phyloP scores from a whole-genome alignment of 768 basidiomycete species.

The Artomyces pyxidatus region DNA sequence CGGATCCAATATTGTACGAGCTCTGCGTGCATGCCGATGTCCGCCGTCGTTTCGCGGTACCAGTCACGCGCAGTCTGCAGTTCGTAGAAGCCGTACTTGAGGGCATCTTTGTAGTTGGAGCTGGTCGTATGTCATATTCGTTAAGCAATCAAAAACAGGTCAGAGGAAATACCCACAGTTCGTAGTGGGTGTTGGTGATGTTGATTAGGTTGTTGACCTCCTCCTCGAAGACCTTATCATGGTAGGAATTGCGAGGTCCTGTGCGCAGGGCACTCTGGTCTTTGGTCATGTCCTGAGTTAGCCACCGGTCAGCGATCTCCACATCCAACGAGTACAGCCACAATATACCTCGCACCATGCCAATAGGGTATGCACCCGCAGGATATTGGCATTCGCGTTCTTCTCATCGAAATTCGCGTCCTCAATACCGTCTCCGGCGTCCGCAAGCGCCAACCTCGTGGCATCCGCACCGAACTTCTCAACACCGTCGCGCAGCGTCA shows the following conservation, averaged over 20 bases:
- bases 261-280: conserved; percentile 63
- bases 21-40: conserved; percentile 87
- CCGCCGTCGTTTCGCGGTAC: conserved; percentile 89
- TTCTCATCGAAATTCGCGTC: conserved; percentile 99
- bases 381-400: conserved; percentile 92
- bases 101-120: conserved; percentile 90
- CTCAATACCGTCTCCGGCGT: conserved; percentile 95
- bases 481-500: conserved; percentile 84
- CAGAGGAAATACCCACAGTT: conserved; percentile 48
- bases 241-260: conserved; percentile 62
- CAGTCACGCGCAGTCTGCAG: conserved; percentile 88
- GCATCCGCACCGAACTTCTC: conserved; percentile 97
- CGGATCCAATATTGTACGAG: conserved; percentile 84
- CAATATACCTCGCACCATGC: conserved; percentile 80
- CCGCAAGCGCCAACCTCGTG: conserved; percentile 84
- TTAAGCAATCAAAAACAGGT: background rate
- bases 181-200: conserved; percentile 73
- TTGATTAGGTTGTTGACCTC: conserved; percentile 85
- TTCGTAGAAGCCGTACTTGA: conserved; percentile 95
- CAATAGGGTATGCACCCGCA: conserved; percentile 84
- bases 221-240: conserved; percentile 85
- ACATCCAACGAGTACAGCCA: background rate
- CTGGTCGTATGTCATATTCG: conserved; percentile 30
- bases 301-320: conserved; percentile 1
- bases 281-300: conserved; percentile 68